A percentile compares a stretch with the other conserved stretches of the same genome.
Evolutionary conservation across 192 early-diverging fungal species (phyloP).

Genomic region (Oehlia diaphana): DNA sequence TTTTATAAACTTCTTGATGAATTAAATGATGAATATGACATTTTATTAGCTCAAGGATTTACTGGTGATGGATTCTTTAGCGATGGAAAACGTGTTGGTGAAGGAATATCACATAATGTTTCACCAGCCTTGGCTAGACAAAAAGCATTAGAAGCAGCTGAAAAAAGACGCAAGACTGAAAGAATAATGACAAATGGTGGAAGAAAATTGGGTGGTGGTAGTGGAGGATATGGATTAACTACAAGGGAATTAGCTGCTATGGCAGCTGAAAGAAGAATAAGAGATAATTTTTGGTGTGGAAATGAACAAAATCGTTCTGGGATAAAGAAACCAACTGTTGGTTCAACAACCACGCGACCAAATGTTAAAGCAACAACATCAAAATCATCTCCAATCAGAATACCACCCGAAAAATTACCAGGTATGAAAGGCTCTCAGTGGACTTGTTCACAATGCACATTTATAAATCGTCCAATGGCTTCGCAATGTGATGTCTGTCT

Average conservation of each 20-base stretch:
- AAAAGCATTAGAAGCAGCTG: conserved; percentile 56
- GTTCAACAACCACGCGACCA: no score
- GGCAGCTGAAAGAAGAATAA: conserved; percentile 66
- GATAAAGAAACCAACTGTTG: not conserved
- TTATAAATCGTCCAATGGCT: conserved; percentile 45
- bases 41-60: conserved; percentile 42
- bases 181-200: conserved; percentile 66
- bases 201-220: conserved; percentile 35
- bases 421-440: conserved; percentile 28
- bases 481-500: conserved; percentile 53
- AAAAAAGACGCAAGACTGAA: conserved; percentile 47
- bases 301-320: conserved; percentile 26
- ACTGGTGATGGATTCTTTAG: conserved; percentile 57
- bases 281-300: conserved; percentile 74
- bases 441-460: conserved; percentile 59
- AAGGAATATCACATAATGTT: conserved; percentile 40
- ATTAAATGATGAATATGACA: conserved; percentile 64
- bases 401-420: not conserved
- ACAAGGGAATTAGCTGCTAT: conserved; percentile 62
- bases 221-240: conserved; percentile 30
- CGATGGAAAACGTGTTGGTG: conserved; percentile 50
- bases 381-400: not conserved
- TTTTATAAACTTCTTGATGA: conserved; percentile 64
- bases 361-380: not conserved
- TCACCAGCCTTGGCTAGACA: conserved; percentile 35